Evolutionary conservation across 2,329 filamentous ascomycete species (phyloP).

Genomic region (Trichophaea hybrida): DNA sequence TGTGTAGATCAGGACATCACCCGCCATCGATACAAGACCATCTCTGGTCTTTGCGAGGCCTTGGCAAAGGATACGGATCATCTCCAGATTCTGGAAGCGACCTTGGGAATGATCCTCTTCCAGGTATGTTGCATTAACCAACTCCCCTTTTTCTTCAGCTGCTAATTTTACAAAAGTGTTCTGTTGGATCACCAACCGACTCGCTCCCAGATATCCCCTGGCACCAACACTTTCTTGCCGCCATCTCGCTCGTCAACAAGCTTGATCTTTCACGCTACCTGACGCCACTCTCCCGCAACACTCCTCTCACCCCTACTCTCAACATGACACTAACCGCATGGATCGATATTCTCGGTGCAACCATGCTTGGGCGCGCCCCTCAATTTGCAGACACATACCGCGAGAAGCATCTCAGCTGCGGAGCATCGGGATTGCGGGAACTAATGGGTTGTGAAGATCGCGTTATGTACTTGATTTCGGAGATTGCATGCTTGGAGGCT

Average conservation of each 20-base stretch:
- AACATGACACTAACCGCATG: slow-evolving; percentile 89
- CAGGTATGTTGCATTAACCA: slow-evolving; percentile 35
- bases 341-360: slow-evolving; percentile 94
- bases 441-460: slow-evolving; percentile 96
- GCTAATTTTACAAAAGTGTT: slow-evolving; percentile 37
- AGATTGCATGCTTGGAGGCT: slow-evolving; percentile 89
- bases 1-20: slow-evolving; percentile 65
- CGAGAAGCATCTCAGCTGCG: slow-evolving; percentile 62
- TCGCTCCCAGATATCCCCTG: slow-evolving; percentile 81
- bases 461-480: slow-evolving; percentile 95
- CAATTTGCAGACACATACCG: slow-evolving; percentile 90
- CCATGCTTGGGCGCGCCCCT: slow-evolving; percentile 75
- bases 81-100: slow-evolving; percentile 77
- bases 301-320: slow-evolving; percentile 46
- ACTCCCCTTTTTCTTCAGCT: neutral
- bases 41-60: slow-evolving; percentile 70
- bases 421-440: slow-evolving; percentile 63
- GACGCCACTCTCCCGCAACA: slow-evolving; percentile 43
- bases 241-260: slow-evolving; percentile 68
- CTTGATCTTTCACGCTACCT: slow-evolving; percentile 62
- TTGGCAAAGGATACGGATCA: slow-evolving; percentile 70
- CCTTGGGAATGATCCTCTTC: slow-evolving; percentile 90
- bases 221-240: slow-evolving; percentile 94
- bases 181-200: slow-evolving; percentile 75
- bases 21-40: slow-evolving; percentile 77